A percentile compares a stretch with the other conserved stretches of the same genome.
phyloP scores from a whole-genome alignment of 2,329 filamentous ascomycete species.

The Didymellaceae sp. region DNA sequence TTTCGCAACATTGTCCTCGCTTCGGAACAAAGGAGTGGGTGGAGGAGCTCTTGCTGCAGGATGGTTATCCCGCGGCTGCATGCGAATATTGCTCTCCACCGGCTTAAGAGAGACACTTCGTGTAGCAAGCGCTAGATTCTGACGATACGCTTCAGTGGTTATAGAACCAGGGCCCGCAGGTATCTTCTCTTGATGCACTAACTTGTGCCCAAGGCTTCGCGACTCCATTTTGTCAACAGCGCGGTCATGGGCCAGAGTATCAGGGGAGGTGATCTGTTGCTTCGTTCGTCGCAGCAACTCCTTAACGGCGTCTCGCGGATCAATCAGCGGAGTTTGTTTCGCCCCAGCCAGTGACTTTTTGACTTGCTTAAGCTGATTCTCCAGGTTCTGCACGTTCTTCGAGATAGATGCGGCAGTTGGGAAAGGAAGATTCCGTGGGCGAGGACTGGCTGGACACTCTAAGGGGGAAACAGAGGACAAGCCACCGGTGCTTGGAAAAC shows the following conservation, averaged over 20 bases:
- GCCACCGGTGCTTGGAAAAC: background rate
- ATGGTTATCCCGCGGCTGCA: background rate
- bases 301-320: background rate
- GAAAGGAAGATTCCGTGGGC: background rate
- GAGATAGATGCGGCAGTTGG: background rate
- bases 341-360: background rate
- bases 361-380: background rate
- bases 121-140: background rate
- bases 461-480: background rate
- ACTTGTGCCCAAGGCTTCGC: background rate
- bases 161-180: background rate
- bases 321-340: background rate
- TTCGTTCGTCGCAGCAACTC: background rate
- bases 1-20: background rate
- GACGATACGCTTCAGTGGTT: background rate
- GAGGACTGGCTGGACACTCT: background rate
- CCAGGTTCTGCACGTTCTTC: background rate
- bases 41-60: background rate
- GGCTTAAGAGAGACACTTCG: background rate
- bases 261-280: background rate
- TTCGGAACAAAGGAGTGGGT: background rate
- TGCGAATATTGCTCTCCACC: background rate
- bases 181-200: constrained; percentile 5
- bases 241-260: background rate
- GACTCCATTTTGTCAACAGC: background rate